Conservation (phyloP, 768 basidiomycete genomes). For the Kwoniella heveanensis region DNA sequence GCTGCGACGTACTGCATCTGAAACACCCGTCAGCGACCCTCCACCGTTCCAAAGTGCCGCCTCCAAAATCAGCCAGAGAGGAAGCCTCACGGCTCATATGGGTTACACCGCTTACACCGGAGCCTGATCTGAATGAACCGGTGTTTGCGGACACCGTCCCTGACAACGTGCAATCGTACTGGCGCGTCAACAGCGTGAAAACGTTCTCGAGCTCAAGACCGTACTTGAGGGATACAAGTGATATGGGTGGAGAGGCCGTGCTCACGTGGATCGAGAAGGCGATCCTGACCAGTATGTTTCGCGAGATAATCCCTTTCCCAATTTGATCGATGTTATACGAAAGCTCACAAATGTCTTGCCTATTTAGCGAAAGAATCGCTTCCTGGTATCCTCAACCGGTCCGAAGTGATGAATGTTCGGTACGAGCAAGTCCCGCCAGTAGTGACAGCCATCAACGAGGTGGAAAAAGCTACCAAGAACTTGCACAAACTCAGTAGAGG, state of each 20-base stretch:
- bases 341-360: slow-evolving; percentile 4
- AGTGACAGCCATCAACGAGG: slow-evolving; percentile 77
- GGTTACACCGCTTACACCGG: slow-evolving; percentile 79
- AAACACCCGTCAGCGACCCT: slow-evolving; percentile 85
- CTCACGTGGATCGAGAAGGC: slow-evolving; percentile 81
- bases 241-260: slow-evolving; percentile 53
- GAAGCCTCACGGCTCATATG: slow-evolving; percentile 84
- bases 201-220: slow-evolving; percentile 76
- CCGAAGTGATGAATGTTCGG: slow-evolving; percentile 74
- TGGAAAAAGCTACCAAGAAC: slow-evolving; percentile 70
- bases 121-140: slow-evolving; percentile 73
- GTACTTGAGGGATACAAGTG: slow-evolving; percentile 65
- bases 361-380: slow-evolving; percentile 41
- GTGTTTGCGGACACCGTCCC: slow-evolving; percentile 87
- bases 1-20: slow-evolving; percentile 83
- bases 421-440: slow-evolving; percentile 81
- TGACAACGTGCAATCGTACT: slow-evolving; percentile 75
- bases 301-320: too few relatives aligned
- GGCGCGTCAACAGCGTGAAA: slow-evolving; percentile 84
- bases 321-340: too few relatives aligned
- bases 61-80: slow-evolving; percentile 75
- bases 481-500: slow-evolving; percentile 19
- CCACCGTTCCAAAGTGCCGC: slow-evolving; percentile 71
- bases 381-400: slow-evolving; percentile 85
- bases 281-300: slow-evolving; percentile 44